These are phyloP conservation scores for Ganoderma lucidum DNA, from an alignment of 1,284 basidiomycete species.

Conservation along the genomic window DNA sequence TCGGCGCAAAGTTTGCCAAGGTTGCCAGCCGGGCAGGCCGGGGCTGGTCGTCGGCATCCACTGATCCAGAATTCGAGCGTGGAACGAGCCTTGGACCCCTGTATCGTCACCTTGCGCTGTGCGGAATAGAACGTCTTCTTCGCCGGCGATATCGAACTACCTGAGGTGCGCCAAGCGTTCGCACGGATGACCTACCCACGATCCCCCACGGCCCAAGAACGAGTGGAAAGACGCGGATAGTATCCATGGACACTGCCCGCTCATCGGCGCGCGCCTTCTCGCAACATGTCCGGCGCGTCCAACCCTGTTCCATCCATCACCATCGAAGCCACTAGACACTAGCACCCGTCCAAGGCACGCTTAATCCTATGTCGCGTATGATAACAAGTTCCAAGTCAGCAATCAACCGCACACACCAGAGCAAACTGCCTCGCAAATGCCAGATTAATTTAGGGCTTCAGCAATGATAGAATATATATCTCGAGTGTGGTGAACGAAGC, in stretches of 20 bases:
- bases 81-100: neutral
- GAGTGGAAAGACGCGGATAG: neutral
- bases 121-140: neutral
- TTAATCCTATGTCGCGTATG: neutral
- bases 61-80: neutral
- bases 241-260: neutral
- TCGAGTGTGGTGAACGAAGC: constrained; percentile 15
- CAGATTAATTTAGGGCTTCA: constrained; percentile 33
- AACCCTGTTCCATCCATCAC: neutral
- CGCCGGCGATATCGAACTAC: neutral
- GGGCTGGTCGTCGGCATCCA: neutral
- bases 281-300: neutral
- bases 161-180: neutral
- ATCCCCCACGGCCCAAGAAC: neutral
- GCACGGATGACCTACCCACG: neutral
- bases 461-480: constrained; percentile 35
- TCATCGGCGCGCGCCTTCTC: neutral
- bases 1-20: neutral
- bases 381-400: neutral
- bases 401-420: neutral
- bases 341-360: neutral
- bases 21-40: neutral
- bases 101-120: neutral
- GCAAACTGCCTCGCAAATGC: constrained; percentile 16
- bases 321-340: neutral